A percentile compares a stretch with the other conserved stretches of the same genome.
phyloP scores from a whole-genome alignment of 2,329 filamentous ascomycete genomes.

The Phyllosticta ampelicida region DNA sequence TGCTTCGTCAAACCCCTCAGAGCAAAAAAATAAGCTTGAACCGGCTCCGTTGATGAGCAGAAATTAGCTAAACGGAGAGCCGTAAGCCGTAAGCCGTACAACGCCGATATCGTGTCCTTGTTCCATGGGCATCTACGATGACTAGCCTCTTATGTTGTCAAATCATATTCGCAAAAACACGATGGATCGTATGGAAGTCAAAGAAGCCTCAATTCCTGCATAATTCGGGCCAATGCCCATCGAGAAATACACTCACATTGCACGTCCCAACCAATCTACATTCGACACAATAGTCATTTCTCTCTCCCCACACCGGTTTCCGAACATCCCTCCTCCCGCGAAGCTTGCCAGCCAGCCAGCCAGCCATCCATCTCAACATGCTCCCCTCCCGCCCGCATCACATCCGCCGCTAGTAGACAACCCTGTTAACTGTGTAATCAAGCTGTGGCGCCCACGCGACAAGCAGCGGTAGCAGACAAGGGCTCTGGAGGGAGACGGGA shows the following conservation, averaged over 20 bases:
- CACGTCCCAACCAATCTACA: background rate
- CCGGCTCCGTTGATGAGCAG: background rate
- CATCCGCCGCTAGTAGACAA: background rate
- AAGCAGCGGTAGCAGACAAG: background rate
- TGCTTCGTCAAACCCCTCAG: background rate
- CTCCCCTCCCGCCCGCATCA: background rate
- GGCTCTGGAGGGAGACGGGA: background rate
- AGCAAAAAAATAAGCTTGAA: background rate
- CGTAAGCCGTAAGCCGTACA: background rate
- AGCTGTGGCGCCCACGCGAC: background rate
- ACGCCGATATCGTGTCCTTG: background rate
- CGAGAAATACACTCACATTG: background rate
- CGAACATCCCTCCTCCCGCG: background rate
- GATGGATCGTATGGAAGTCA: no score
- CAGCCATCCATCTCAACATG: no score
- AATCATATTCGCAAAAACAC: background rate
- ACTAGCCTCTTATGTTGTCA: background rate
- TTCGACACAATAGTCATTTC: no score
- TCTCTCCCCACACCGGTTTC: background rate
- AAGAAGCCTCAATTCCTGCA: background rate
- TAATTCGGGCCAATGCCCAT: background rate
- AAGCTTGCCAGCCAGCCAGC: background rate
- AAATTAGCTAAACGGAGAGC: background rate
- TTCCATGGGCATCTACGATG: background rate
- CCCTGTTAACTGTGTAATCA: background rate